Percentiles rank a stretch among this genome's conserved stretches.
These are phyloP conservation scores for Candida xiaguanensis DNA, from an alignment of 805 yeast genomes.

Conservation along the genomic window DNA sequence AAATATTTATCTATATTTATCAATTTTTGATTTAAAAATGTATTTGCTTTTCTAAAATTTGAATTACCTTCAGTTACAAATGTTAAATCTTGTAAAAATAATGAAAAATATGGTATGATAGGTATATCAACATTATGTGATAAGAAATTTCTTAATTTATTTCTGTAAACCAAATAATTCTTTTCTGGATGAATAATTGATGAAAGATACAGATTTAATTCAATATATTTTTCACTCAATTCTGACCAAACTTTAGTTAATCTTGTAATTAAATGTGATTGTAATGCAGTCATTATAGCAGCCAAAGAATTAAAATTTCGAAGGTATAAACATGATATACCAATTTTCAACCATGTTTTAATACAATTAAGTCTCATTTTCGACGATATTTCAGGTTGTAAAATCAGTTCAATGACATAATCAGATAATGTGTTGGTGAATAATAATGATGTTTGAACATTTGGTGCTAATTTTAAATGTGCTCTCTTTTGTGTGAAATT, in stretches of 20 bases:
- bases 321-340: slow-evolving; percentile 66
- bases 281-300: slow-evolving; percentile 72
- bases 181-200: slow-evolving; percentile 72
- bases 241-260: slow-evolving; percentile 56
- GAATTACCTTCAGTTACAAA: slow-evolving; percentile 82
- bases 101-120: slow-evolving; percentile 70
- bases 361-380: slow-evolving; percentile 53
- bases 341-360: slow-evolving; percentile 71
- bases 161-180: slow-evolving; percentile 67
- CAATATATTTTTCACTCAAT: slow-evolving; percentile 56
- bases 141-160: slow-evolving; percentile 55
- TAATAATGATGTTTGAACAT: slow-evolving; percentile 55
- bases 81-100: slow-evolving; percentile 75
- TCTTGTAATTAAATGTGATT: slow-evolving; percentile 67
- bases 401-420: slow-evolving; percentile 66
- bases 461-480: slow-evolving; percentile 56
- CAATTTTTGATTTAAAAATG: slow-evolving; percentile 52
- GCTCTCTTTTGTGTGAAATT: slow-evolving; percentile 60
- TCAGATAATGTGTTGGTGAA: slow-evolving; percentile 72
- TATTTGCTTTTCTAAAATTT: slow-evolving; percentile 58
- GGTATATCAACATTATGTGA: slow-evolving; percentile 51
- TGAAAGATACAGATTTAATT: slow-evolving; percentile 59
- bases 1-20: slow-evolving; percentile 73
- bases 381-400: slow-evolving; percentile 47
- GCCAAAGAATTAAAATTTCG: slow-evolving; percentile 78